Evolutionary conservation across 2,329 filamentous ascomycete species (phyloP), one percentile per base, ranked within the genome.

Genomic region (Geoglossum cookeanum): DNA sequence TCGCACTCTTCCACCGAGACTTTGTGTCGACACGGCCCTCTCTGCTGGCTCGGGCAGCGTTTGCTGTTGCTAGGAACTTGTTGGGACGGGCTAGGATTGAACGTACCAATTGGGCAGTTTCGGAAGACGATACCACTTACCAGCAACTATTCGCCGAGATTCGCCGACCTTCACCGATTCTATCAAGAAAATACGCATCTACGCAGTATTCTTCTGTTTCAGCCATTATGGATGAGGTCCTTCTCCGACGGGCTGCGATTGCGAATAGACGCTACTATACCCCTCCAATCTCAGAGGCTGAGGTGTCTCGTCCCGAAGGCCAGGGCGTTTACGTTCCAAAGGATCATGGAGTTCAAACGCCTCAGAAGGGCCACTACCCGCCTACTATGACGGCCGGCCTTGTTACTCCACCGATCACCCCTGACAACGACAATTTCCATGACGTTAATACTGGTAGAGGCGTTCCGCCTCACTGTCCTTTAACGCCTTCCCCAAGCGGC

Each of bases 21-120:
- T 98, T 98, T 65, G 90, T 98, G 61, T 92, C 90, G 15, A 89
- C 85, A 58, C 85, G 85, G 66, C 89, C 92, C 22, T 95, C 91
- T 0, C 84, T 90, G 62, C 87, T 98, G 77, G 90, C 92, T 49
- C 80, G 88, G 62, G 85, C 89, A 48, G 88, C 90, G 9, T 76
- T 97, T 58, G 88, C 88, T 56, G 78, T 98, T 45, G 84, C 91
- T 44, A 79, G 90, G 61, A 91, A 87, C 67, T 88, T 98, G 61
- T 78, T 97, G 9, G 83, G 83, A 65, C 83, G 88, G 59, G 79
- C 83, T 45, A 88, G 94, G 68, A 77, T 83, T 61, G 80, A 80
- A 61, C 83, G 87, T 60, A 79, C 78, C 44, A 84, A 89, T 62
- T 94, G 87, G 86, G 82, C 78, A 59, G 75, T 71, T 51, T 71